Percentiles rank a stretch among this genome's conserved stretches.
Evolutionary conservation across 768 basidiomycete species (phyloP).

Genomic region (Trametes coccinea): DNA sequence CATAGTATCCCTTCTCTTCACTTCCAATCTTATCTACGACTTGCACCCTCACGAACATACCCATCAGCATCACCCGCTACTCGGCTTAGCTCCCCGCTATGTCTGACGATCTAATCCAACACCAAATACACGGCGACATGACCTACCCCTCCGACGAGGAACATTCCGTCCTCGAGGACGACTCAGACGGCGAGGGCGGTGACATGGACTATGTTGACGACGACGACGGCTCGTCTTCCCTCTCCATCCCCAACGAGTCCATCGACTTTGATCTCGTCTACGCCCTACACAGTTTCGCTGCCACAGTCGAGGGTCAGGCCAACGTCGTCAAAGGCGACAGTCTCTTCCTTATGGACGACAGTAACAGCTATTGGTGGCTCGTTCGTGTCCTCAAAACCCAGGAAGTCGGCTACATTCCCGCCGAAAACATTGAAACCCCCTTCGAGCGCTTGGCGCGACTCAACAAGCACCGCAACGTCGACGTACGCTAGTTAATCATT

Average conservation of each 20-base stretch:
- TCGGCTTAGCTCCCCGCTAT: background rate
- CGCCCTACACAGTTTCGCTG: slow-evolving; percentile 93
- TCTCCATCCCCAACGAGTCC: slow-evolving; percentile 87
- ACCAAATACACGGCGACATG: slow-evolving; percentile 51
- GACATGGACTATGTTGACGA: slow-evolving; percentile 69
- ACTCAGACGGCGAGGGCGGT: slow-evolving; percentile 72
- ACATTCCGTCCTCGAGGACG: slow-evolving; percentile 84
- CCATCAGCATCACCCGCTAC: background rate
- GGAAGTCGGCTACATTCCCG: slow-evolving; percentile 98
- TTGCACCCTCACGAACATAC: background rate
- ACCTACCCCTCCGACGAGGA: slow-evolving; percentile 65
- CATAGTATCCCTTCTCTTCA: background rate
- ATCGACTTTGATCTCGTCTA: slow-evolving; percentile 94
- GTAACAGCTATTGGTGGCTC: slow-evolving; percentile 99
- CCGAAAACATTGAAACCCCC: slow-evolving; percentile 98
- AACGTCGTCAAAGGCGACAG: slow-evolving; percentile 99
- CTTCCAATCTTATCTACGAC: background rate
- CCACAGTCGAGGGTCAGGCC: slow-evolving; percentile 97
- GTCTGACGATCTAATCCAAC: slow-evolving; percentile 49
- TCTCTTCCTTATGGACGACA: slow-evolving; percentile 95
- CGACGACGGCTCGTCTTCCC: slow-evolving; percentile 75
- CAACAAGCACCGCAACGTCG: slow-evolving; percentile 97
- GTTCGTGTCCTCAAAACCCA: slow-evolving; percentile 98
- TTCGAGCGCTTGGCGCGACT: slow-evolving; percentile 93
- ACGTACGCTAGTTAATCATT: slow-evolving; percentile 54